These are phyloP conservation scores for Penstemon barbatus DNA, from an alignment of 257 asterid genomes.

Conservation along the genomic window DNA sequence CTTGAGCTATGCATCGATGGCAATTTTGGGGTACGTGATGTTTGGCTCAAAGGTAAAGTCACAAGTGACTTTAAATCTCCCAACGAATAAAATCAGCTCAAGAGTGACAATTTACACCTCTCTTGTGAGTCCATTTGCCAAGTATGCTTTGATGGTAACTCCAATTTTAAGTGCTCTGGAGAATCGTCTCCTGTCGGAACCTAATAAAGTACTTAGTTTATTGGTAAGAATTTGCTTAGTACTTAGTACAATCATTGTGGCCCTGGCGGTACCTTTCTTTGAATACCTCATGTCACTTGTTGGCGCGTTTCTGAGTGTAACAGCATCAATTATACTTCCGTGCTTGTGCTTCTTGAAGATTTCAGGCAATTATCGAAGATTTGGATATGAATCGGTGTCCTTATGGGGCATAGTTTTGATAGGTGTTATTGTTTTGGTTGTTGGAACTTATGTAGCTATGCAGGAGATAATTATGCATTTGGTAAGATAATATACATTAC, in stretches of 20 bases:
- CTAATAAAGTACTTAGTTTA: conserved; percentile 35
- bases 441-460: conserved; percentile 49
- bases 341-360: conserved; percentile 81
- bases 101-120: conserved; percentile 78
- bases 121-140: conserved; percentile 75
- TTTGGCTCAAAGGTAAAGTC: conserved; percentile 62
- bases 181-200: conserved; percentile 29
- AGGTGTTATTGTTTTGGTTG: conserved; percentile 49
- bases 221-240: conserved; percentile 53
- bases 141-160: conserved; percentile 75
- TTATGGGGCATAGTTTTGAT: conserved; percentile 46
- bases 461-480: conserved; percentile 45
- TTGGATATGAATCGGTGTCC: conserved; percentile 38
- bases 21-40: conserved; percentile 71
- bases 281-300: conserved; percentile 69
- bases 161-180: conserved; percentile 64
- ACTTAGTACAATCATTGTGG: conserved; percentile 61
- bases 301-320: conserved; percentile 64
- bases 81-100: conserved; percentile 49
- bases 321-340: conserved; percentile 70
- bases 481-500: not conserved
- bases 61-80: conserved; percentile 84
- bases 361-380: conserved; percentile 43
- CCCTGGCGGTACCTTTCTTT: conserved; percentile 67
- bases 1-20: conserved; percentile 66